Conservation (phyloP, 352 stramenopile genomes). For the Blastocystis sp. region DNA sequence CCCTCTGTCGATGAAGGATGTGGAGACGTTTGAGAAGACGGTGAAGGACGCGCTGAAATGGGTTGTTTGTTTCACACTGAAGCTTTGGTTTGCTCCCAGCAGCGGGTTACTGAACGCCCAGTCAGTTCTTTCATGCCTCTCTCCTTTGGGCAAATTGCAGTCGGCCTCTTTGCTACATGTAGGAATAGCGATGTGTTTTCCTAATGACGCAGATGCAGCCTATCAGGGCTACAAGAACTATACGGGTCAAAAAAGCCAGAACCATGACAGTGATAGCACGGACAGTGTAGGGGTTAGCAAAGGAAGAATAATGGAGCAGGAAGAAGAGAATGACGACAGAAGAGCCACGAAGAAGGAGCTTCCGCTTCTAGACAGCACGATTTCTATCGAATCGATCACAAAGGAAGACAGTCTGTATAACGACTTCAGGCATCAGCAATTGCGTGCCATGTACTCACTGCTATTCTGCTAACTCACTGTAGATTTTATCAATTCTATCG, state of each 20-base stretch:
- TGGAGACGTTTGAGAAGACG: slow-evolving; percentile 56
- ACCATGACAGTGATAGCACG: too few relatives aligned
- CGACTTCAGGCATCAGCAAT: slow-evolving; percentile 19
- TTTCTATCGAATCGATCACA: slow-evolving; percentile 44
- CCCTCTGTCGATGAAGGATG: slow-evolving; percentile 5
- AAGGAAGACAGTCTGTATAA: slow-evolving; percentile 52
- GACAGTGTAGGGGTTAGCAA: too few relatives aligned
- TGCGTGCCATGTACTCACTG: slow-evolving; percentile 13
- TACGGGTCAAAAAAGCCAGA: too few relatives aligned
- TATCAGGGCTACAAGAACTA: too few relatives aligned
- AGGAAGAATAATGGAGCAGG: too few relatives aligned
- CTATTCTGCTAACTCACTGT: not conserved
- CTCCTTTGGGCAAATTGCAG: too few relatives aligned
- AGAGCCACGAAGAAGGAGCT: too few relatives aligned
- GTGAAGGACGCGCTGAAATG: slow-evolving; percentile 24
- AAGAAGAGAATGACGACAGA: too few relatives aligned
- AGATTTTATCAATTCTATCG: slow-evolving; percentile 65
- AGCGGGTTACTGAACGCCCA: not conserved
- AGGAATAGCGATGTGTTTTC: too few relatives aligned
- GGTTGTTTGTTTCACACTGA: slow-evolving; percentile 16
- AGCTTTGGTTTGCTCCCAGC: not conserved
- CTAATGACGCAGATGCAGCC: too few relatives aligned
- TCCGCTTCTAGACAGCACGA: slow-evolving; percentile 10
- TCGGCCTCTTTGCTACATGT: too few relatives aligned
- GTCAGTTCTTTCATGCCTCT: too few relatives aligned